Conservation (phyloP, 768 basidiomycete species). For the Calvatia gigantea region DNA sequence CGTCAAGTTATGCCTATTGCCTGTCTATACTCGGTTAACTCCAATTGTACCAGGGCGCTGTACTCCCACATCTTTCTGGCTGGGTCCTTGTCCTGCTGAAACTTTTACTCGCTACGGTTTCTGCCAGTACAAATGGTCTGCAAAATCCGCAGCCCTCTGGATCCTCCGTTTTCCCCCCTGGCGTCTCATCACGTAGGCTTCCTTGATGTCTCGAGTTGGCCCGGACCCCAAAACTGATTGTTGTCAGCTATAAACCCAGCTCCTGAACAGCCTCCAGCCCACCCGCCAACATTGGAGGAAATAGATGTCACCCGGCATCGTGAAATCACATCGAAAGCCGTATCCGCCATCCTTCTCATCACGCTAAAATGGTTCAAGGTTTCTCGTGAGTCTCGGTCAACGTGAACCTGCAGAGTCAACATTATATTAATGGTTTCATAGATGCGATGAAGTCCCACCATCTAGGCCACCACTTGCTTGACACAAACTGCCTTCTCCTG, state of each 20-base stretch:
- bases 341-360: conserved; percentile 89
- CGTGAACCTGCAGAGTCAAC: neutral
- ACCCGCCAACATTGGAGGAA: conserved; percentile 82
- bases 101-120: conserved; percentile 88
- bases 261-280: conserved; percentile 57
- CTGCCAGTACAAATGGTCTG: conserved; percentile 59
- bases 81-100: conserved; percentile 95
- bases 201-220: neutral
- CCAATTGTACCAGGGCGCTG: conserved; percentile 54
- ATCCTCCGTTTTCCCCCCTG: conserved; percentile 69
- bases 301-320: conserved; percentile 92
- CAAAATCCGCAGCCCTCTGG: conserved; percentile 65
- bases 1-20: conserved; percentile 23
- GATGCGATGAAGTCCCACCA: conserved; percentile 99
- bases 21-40: neutral
- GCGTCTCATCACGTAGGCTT: conserved; percentile 58
- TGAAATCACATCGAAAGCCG: conserved; percentile 96
- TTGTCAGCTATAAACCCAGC: conserved; percentile 29
- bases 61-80: conserved; percentile 79
- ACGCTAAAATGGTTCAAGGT: conserved; percentile 98
- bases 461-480: conserved; percentile 90
- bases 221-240: neutral
- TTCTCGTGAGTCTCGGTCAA: conserved; percentile 65
- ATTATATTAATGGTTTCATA: conserved; percentile 25
- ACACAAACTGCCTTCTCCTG: conserved; percentile 90